phyloP scores from a whole-genome alignment of 108 stramenopile species.

The Cyclotella atomus region DNA sequence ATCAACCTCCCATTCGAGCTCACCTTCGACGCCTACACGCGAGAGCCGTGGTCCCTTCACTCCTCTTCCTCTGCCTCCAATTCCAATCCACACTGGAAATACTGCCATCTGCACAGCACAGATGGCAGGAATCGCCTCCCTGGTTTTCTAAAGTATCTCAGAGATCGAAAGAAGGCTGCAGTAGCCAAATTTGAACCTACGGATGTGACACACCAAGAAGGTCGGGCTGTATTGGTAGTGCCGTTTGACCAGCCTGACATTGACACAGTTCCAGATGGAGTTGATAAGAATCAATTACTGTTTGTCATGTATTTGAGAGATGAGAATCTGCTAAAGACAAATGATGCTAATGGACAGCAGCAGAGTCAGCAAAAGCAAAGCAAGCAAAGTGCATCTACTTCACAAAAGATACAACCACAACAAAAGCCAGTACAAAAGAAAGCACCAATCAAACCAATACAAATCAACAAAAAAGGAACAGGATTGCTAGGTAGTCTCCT shows the following conservation, averaged over 20 bases:
- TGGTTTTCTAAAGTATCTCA: conserved; percentile 75
- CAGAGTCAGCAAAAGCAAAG: conserved; percentile 47
- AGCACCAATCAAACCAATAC: conserved; percentile 24
- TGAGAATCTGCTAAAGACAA: conserved; percentile 33
- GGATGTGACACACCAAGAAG: not conserved
- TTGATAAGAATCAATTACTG: conserved; percentile 29
- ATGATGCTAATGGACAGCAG: conserved; percentile 36
- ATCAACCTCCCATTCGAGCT: conserved; percentile 52
- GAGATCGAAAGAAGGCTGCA: conserved; percentile 75
- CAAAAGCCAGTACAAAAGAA: conserved; percentile 14
- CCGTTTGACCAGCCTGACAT: conserved; percentile 55
- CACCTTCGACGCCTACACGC: conserved; percentile 74
- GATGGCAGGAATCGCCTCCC: conserved; percentile 79
- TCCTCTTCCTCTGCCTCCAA: too few relatives aligned
- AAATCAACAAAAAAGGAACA: conserved; percentile 46
- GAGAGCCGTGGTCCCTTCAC: conserved; percentile 82
- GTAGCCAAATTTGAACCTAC: conserved; percentile 60
- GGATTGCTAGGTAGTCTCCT: conserved; percentile 82
- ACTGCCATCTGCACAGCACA: conserved; percentile 44
- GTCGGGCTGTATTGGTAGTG: conserved; percentile 58
- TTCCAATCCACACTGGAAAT: conserved; percentile 21
- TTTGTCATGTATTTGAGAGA: conserved; percentile 57
- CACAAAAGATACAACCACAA: conserved; percentile 27
- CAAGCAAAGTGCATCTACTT: conserved; percentile 13
- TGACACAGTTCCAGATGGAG: conserved; percentile 34